Base-by-base conservation (phyloP, 208 protist species). In the Leishmania aethiopica region DNA sequence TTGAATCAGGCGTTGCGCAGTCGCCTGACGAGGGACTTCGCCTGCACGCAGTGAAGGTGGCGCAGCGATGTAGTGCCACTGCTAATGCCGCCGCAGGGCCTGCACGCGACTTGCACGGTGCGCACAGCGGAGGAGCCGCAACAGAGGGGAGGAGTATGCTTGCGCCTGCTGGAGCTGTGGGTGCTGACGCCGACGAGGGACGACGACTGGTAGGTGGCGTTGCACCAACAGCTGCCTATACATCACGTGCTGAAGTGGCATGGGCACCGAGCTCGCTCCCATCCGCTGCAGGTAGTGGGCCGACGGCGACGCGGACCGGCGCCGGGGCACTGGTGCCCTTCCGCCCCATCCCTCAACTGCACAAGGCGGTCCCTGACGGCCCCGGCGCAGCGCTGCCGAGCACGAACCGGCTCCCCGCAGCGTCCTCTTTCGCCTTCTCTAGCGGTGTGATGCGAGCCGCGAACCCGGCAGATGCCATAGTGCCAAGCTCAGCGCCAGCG, bases 361-460 rank as follows among this genome's bases (percentile, higher is more conserved):
- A 47, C 55, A 64, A 35, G 53, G 57, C 53, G 6, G 15, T 66
- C 53, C 37, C 75, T 37, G 57, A 78, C 25, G 57, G 40, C 28
- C 75, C 75, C 32, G 75, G 2, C 10, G 53, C 57, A 3, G 75
- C 13, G 25, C 42, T 78, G 25, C 75, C 75, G 37, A 69, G 75
- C 28, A 78, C 75, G 22, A 78, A 78, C 75, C 40, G 57, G 10
- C 17, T 25, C 5, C 17, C 25, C 35, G 28, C 25, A 10, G 75
- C 55, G 57, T 37, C 75, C 57, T 51, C 35, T 47, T 40, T 37
- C 19, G 28, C 37, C 2, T n/a, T 40, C 75, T 32, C 37, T n/a
- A 35, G 19, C 25, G n/a, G 51, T 64, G 32, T 32, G 15, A 10
- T 40, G 28, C n/a, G 53, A 64, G 8, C 53, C 37, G 57, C 57